phyloP scores from a whole-genome alignment of 2,329 filamentous ascomycete species.

The Talaromyces albobiverticillius region DNA sequence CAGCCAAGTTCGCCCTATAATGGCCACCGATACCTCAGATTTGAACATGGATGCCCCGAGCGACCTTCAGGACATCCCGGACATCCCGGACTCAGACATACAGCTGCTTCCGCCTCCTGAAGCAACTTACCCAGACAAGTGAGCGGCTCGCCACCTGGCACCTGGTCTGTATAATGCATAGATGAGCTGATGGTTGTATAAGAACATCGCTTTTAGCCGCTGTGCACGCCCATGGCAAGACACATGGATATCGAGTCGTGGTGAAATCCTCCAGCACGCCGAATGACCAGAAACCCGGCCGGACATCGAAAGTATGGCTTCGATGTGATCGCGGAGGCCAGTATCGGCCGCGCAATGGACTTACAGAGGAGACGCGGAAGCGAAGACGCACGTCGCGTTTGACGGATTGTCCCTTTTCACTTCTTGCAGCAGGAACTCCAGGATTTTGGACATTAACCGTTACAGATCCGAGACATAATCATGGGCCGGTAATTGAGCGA shows the following conservation, averaged over 20 bases:
- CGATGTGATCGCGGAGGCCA: slow-evolving; percentile 45
- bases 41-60: slow-evolving; percentile 44
- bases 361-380: slow-evolving; percentile 45
- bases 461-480: slow-evolving; percentile 41
- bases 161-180: background rate
- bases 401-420: slow-evolving; percentile 46
- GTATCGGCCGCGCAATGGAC: slow-evolving; percentile 43
- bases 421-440: slow-evolving; percentile 42
- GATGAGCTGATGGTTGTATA: slow-evolving; percentile 1
- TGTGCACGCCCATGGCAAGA: slow-evolving; percentile 41
- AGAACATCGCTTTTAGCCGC: slow-evolving; percentile 38
- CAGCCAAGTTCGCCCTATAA: slow-evolving; percentile 22
- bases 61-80: slow-evolving; percentile 45
- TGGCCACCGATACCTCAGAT: slow-evolving; percentile 40
- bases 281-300: slow-evolving; percentile 44
- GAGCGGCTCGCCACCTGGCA: slow-evolving; percentile 19
- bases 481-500: slow-evolving; percentile 41
- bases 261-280: slow-evolving; percentile 47
- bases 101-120: slow-evolving; percentile 42
- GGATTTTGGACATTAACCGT: slow-evolving; percentile 45
- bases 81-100: slow-evolving; percentile 43
- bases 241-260: slow-evolving; percentile 44
- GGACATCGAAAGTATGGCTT: slow-evolving; percentile 44
- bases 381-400: slow-evolving; percentile 42
- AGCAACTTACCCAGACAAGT: slow-evolving; percentile 45